Percentiles rank a stretch among this genome's conserved stretches.
Evolutionary conservation across 2,329 filamentous ascomycete species (phyloP).

Genomic region (Scytalidium lignicola): DNA sequence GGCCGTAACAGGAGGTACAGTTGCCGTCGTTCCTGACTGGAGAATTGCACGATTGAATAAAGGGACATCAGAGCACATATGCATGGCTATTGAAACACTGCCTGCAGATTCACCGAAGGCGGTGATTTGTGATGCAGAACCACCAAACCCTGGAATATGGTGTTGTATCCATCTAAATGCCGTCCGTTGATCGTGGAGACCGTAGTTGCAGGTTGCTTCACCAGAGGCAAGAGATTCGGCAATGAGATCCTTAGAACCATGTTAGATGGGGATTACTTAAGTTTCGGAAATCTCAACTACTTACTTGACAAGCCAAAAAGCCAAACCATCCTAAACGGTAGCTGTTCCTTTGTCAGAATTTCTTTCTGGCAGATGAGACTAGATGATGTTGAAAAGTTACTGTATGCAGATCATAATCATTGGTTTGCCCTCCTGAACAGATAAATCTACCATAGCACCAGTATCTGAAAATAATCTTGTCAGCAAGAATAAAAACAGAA

Average conservation of each 20-base stretch:
- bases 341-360: neutral
- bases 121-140: slow-evolving; percentile 24
- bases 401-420: neutral
- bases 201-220: slow-evolving; percentile 7
- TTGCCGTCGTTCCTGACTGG: slow-evolving; percentile 10
- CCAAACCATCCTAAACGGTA: neutral
- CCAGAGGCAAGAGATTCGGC: neutral
- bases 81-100: slow-evolving; percentile 10
- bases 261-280: neutral
- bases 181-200: slow-evolving; percentile 14
- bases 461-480: neutral
- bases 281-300: neutral
- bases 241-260: neutral
- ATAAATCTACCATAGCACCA: neutral
- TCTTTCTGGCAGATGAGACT: neutral
- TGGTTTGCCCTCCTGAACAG: neutral
- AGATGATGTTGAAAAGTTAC: neutral
- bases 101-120: slow-evolving; percentile 35
- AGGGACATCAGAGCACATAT: slow-evolving; percentile 5
- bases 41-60: slow-evolving; percentile 13
- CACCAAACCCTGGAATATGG: slow-evolving; percentile 27
- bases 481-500: too few species aligned
- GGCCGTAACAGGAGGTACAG: neutral
- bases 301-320: neutral
- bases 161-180: slow-evolving; percentile 26